Conservation (phyloP, 805 yeast species). For the Saturnispora bothae region DNA sequence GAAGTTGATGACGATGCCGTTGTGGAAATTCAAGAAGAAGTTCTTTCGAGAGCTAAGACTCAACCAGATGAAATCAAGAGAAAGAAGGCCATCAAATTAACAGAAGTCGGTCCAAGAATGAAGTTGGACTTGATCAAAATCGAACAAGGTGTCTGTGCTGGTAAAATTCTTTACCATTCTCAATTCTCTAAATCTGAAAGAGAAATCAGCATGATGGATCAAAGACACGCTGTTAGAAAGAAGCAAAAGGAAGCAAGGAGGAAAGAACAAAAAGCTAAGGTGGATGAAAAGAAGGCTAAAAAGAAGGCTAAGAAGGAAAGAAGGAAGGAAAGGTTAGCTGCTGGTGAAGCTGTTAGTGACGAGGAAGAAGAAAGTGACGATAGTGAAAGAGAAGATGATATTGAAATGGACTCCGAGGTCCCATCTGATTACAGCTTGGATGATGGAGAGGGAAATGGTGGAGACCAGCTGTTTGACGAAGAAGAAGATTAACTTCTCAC, state of each 20-base stretch:
- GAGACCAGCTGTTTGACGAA: slow-evolving; percentile 20
- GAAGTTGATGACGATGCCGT: slow-evolving; percentile 89
- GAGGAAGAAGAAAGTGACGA: slow-evolving; percentile 19
- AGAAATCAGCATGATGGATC: slow-evolving; percentile 54
- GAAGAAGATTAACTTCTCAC: slow-evolving; percentile 10
- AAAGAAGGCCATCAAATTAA: slow-evolving; percentile 82
- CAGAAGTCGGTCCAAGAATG: slow-evolving; percentile 89
- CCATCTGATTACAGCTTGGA: slow-evolving; percentile 15
- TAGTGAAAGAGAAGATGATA: slow-evolving; percentile 20
- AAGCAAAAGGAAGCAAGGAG: slow-evolving; percentile 62
- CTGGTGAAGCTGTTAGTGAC: slow-evolving; percentile 26
- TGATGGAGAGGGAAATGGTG: slow-evolving; percentile 17
- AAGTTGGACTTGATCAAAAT: slow-evolving; percentile 68
- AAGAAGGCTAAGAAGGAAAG: slow-evolving; percentile 67
- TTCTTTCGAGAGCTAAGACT: slow-evolving; percentile 18
- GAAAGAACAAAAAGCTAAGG: slow-evolving; percentile 69
- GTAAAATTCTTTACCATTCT: slow-evolving; percentile 81
- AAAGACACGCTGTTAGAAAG: slow-evolving; percentile 51
- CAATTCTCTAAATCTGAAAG: slow-evolving; percentile 49
- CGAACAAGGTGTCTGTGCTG: slow-evolving; percentile 85
- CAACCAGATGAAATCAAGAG: slow-evolving; percentile 21
- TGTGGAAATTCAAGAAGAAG: slow-evolving; percentile 41
- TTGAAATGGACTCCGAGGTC: slow-evolving; percentile 9
- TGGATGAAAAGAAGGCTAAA: slow-evolving; percentile 61
- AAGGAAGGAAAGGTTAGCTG: slow-evolving; percentile 31